phyloP scores from a whole-genome alignment of 257 asterid species.

The Verbascum thapsus region DNA sequence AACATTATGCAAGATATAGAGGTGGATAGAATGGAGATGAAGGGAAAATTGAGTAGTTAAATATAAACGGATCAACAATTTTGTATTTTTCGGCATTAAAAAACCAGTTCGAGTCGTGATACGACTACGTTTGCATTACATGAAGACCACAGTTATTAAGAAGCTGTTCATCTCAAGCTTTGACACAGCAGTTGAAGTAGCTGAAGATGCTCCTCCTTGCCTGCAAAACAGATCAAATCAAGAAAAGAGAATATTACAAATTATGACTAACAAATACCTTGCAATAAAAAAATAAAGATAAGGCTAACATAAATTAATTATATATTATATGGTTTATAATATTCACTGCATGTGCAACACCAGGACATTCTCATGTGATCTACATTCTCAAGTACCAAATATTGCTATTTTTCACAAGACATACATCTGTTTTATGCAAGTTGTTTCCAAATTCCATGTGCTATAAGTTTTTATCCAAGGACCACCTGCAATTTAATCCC shows the following conservation, averaged over 20 bases:
- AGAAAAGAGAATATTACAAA: neutral
- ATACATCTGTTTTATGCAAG: conserved; percentile 16
- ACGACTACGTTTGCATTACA: neutral
- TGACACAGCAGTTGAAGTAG: conserved; percentile 79
- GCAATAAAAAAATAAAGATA: neutral
- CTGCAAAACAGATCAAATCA: conserved; percentile 35
- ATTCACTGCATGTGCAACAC: conserved; percentile 27
- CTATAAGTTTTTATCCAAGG: neutral
- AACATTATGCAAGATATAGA: too few species aligned
- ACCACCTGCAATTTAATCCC: conserved; percentile 17
- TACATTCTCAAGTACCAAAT: conserved; percentile 22
- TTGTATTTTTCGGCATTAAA: too few species aligned
- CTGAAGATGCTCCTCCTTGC: conserved; percentile 67
- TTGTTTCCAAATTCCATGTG: conserved; percentile 1
- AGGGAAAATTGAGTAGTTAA: too few species aligned
- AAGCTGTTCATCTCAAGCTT: conserved; percentile 40
- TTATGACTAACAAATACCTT: neutral
- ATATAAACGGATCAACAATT: too few species aligned
- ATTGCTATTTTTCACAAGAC: neutral
- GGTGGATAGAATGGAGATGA: too few species aligned
- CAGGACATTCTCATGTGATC: conserved; percentile 25
- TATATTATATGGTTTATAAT: conserved; percentile 3
- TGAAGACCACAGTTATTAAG: neutral
- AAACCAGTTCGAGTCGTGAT: too few species aligned
- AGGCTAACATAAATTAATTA: neutral